phyloP scores from a whole-genome alignment of 306 rosid species.

The Lupinus albus region DNA sequence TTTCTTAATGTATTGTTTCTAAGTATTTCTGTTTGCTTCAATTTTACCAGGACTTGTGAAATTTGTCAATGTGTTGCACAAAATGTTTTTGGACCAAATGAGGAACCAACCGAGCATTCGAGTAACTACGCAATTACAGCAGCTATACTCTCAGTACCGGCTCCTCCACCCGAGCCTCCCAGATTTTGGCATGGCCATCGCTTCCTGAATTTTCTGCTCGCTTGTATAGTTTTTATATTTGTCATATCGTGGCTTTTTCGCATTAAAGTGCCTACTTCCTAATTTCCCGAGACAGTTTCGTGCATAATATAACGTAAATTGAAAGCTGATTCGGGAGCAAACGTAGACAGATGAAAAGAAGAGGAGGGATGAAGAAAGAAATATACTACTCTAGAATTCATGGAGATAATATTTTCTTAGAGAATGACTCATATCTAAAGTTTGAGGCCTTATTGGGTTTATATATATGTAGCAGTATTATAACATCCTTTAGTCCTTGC shows the following conservation, averaged over 20 bases:
- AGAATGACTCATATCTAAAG: conserved; percentile 31
- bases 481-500: conserved; percentile 25
- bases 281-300: background rate
- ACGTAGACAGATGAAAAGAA: conserved; percentile 17
- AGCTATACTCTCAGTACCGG: conserved; percentile 42
- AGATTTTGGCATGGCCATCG: background rate
- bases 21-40: conserved; percentile 28
- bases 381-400: background rate
- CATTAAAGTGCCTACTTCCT: background rate
- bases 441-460: conserved; percentile 35
- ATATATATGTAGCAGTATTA: conserved; percentile 24
- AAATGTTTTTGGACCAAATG: conserved; percentile 63
- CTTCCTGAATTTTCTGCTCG: background rate
- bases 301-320: conserved; percentile 19
- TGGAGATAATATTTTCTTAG: conserved; percentile 6
- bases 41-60: conserved; percentile 79
- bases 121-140: conserved; percentile 51
- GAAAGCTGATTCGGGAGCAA: conserved; percentile 19
- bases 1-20: conserved; percentile 1
- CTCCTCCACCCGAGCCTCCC: background rate
- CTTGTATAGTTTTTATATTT: background rate
- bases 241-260: background rate
- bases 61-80: conserved; percentile 83
- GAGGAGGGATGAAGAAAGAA: background rate
- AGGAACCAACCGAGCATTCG: conserved; percentile 50